Evolutionary conservation across 1,284 basidiomycete genomes (phyloP), one percentile per base, ranked within the genome.

Genomic region (Irpex sp.): DNA sequence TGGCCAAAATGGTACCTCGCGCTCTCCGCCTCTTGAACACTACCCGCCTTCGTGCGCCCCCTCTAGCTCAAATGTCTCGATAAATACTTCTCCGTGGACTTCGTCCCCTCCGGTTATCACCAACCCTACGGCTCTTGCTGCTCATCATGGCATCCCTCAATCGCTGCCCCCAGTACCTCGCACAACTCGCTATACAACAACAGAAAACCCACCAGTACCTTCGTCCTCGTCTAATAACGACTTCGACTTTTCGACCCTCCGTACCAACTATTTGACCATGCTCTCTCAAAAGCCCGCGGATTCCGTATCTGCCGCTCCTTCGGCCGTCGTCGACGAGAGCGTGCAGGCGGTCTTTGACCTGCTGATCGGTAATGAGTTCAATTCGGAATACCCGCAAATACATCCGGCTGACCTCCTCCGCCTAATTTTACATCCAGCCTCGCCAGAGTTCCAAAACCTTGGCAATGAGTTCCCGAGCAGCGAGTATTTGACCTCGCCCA

Each of bases 141-240:
- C 85, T 68, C 88, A 89, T 67, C 85, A 90, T 89, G 89, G 88
- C 77, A 85, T 91, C 69, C 89, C 89, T 63, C 81, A 84, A 66
- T 82, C 79, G 65, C 75, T 91, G 58, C 89, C 89, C 55, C 84
- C 84, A 65, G 83, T 84, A 62, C 89, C 89, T 64, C 81, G 81
- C 62, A 82, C 82, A 72, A 79, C 78, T 71, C 80, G 82, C 65
- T 80, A 72, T 74, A 77, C 76, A 76, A 65, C 72, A 60, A 66
- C 73, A 72, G 63, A 75, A 65, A 72, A 77, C 61, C 57, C 67
- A 59, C 61, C 73, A 71, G 72, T 71, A 63, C 52, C 69, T 49
- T 54, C 71, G 40, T 67, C 69, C 52, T 61, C 69, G 62, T 62
- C 57, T 60, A 67, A 64, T 57, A 58, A 60, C 65, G 66, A 71